Base-by-base conservation (phyloP, 129 eudicot genomes). In the Centaurea solstitialis region DNA sequence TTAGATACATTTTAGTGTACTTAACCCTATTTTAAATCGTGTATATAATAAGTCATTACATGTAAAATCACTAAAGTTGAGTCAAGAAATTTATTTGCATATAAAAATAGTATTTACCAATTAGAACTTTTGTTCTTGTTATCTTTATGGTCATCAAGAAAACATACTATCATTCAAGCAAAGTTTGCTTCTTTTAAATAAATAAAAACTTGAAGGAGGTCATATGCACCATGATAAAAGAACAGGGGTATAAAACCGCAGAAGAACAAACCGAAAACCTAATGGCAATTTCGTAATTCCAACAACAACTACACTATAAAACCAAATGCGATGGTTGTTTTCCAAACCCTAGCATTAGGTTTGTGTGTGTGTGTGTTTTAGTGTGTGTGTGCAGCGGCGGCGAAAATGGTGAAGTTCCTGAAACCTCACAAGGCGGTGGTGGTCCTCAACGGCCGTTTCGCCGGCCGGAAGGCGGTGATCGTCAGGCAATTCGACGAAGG, bases 361-460 rank as follows among this genome's bases (percentile, higher is more conserved):
- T 11, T 21, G 28, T 61, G 76, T 5, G 28, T 61, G 76, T 5
- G 12, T 57, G 43, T 24, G 8, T 45, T 18, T 71, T 53, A 18
- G 28, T 28, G 7, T 39, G 30, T 39, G 20, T 20, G 20, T 50
- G 64, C 83, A 10, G 83, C 83, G 73, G 78, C 70, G 35, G 47
- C 2, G 79, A 72, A 83, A 81, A 88, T 91, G 95, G 95, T 88
- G 91, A 91, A 91, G 79, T 87, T 91, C 35, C 37, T 91, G 74
- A 91, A 91, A 70, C 88, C 96, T 8, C 86, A 87, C 81, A 91
- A 91, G 77, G 92, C 92, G n/a, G 95, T 91, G 21, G 84, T 91
- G 64, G 67, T 91, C 53, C 95, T 91, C 12, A 89, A 88, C 22
- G 95, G 95, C 10, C 92, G 92, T 1, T 86, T 70, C 69, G 92